These are phyloP conservation scores for Tricholoma sp. DNA, from an alignment of 768 basidiomycete species.

Conservation along the genomic window DNA sequence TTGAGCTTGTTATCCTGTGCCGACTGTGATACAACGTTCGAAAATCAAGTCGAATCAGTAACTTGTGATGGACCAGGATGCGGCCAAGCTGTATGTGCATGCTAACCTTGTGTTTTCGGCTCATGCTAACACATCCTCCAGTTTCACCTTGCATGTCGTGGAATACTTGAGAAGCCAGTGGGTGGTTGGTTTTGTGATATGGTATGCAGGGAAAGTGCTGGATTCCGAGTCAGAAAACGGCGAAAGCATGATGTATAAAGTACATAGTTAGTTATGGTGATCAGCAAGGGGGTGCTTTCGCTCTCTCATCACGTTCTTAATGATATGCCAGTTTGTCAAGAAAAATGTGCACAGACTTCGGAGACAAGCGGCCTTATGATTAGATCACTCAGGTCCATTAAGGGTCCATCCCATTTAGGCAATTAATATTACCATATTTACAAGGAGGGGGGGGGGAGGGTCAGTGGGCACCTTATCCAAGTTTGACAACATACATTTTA, in stretches of 20 bases:
- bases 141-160: not conserved
- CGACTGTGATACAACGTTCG: not conserved
- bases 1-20: not conserved
- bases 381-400: no score
- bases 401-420: no score
- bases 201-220: not conserved
- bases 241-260: not conserved
- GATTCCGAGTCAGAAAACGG: not conserved
- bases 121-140: not conserved
- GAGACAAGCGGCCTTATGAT: no score
- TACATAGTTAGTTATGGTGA: no score
- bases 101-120: not conserved
- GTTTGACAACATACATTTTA: not conserved
- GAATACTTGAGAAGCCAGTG: not conserved
- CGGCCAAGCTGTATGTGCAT: not conserved
- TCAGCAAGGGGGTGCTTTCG: no score
- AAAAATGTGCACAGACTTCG: no score
- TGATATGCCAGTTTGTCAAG: no score
- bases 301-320: no score
- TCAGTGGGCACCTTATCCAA: not conserved
- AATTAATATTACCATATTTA: no score
- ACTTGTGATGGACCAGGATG: not conserved
- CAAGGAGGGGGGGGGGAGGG: not conserved
- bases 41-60: not conserved
- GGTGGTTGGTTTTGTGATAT: not conserved